Percentiles rank a stretch among this genome's conserved stretches.
These are phyloP conservation scores for Panellus pusillus DNA, from an alignment of 768 basidiomycete genomes.

Conservation along the genomic window DNA sequence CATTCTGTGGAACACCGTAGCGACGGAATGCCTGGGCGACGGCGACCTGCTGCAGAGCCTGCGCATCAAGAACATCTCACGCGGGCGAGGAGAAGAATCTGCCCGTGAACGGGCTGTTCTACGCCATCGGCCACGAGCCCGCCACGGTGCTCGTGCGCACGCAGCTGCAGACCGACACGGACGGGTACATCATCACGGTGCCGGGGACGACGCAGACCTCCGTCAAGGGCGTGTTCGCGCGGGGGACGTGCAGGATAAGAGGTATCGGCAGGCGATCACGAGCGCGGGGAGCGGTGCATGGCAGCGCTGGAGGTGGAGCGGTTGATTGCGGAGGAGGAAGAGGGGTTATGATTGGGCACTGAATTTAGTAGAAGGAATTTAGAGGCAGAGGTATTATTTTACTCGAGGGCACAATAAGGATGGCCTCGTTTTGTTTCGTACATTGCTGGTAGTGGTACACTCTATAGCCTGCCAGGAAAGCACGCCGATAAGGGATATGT, in stretches of 20 bases:
- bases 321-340: conserved; percentile 88
- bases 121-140: conserved; percentile 94
- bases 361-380: no score
- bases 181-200: conserved; percentile 95
- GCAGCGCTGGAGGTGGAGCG: conserved; percentile 95
- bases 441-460: no score
- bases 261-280: conserved; percentile 93
- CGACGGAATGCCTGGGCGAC: conserved; percentile 91
- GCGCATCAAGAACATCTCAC: conserved; percentile 75
- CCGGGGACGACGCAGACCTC: conserved; percentile 96
- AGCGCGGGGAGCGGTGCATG: conserved; percentile 95
- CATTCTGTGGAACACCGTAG: conserved; percentile 91
- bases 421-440: no score
- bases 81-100: conserved; percentile 84
- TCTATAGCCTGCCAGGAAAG: no score
- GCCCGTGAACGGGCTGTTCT: conserved; percentile 90
- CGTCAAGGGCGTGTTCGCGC: conserved; percentile 96
- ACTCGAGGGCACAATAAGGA: no score
- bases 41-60: conserved; percentile 89
- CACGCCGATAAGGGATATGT: no score
- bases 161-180: conserved; percentile 87
- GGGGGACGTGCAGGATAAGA: conserved; percentile 97
- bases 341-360: conserved; percentile 26
- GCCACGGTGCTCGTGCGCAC: conserved; percentile 84
- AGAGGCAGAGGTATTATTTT: no score